These are phyloP conservation scores for Mrakia blollopis DNA, from an alignment of 768 basidiomycete genomes.

Conservation along the genomic window DNA sequence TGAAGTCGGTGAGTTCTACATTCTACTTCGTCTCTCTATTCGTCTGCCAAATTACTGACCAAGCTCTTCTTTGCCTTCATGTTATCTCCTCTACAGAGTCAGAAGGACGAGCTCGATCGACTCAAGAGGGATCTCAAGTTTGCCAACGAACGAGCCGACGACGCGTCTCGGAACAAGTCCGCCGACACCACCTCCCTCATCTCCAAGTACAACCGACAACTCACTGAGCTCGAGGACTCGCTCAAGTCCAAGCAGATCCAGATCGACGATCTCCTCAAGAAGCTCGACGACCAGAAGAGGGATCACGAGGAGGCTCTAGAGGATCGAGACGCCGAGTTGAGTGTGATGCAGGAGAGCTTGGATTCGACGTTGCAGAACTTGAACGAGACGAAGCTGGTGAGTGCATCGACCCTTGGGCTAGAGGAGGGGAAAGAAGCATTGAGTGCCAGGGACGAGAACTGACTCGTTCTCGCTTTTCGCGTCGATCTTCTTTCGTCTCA, in stretches of 20 bases:
- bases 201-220: conserved; percentile 89
- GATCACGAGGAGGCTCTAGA: conserved; percentile 80
- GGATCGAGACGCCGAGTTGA: conserved; percentile 95
- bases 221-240: conserved; percentile 93
- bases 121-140: conserved; percentile 85
- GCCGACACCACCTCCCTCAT: conserved; percentile 84
- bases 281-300: conserved; percentile 65
- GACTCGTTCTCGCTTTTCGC: background rate
- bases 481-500: conserved; percentile 41
- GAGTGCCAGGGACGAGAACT: background rate
- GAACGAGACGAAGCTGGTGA: conserved; percentile 76
- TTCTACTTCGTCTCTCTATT: background rate
- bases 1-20: conserved; percentile 59
- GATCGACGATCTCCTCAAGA: conserved; percentile 83
- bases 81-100: conserved; percentile 50
- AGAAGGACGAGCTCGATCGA: conserved; percentile 92
- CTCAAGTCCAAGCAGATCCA: conserved; percentile 93
- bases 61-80: conserved; percentile 12
- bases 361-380: conserved; percentile 84
- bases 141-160: conserved; percentile 96
- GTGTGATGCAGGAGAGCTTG: conserved; percentile 92
- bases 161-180: conserved; percentile 82
- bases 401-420: conserved; percentile 30
- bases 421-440: background rate
- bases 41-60: background rate